Evolutionary conservation across 768 basidiomycete genomes (phyloP).

Genomic region (Cystobasidium onofrii): DNA sequence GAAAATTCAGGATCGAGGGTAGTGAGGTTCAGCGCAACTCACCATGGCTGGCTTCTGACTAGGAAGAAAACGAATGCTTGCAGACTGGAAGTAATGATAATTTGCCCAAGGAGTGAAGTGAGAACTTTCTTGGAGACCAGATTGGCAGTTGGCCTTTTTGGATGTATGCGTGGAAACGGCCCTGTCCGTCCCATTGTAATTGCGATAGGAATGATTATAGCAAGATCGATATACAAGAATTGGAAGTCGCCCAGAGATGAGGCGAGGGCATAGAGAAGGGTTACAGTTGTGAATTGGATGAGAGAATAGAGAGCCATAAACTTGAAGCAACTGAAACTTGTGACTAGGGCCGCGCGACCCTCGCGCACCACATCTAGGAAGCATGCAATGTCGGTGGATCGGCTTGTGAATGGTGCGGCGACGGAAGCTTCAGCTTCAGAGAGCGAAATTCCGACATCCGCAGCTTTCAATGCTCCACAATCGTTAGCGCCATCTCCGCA

Average conservation of each 20-base stretch:
- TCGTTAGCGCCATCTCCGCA: constrained; percentile 99
- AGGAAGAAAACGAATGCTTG: constrained; percentile 86
- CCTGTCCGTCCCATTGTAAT: constrained; percentile 94
- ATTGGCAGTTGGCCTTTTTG: constrained; percentile 87
- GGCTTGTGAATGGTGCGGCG: constrained; percentile 92
- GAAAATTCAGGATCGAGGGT: too few species aligned
- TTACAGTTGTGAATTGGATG: constrained; percentile 98
- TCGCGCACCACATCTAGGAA: constrained; percentile 89
- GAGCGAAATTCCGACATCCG: constrained; percentile 90
- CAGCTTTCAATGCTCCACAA: constrained; percentile 94
- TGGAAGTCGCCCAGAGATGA: constrained; percentile 90
- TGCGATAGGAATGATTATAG: constrained; percentile 94
- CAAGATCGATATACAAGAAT: constrained; percentile 96
- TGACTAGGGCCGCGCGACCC: constrained; percentile 88
- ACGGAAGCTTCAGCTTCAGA: constrained; percentile 98
- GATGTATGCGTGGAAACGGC: constrained; percentile 74
- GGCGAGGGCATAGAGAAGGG: constrained; percentile 88
- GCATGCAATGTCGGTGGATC: constrained; percentile 87
- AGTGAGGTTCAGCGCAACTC: constrained; percentile 42
- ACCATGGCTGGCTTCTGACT: constrained; percentile 81
- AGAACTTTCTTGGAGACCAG: constrained; percentile 92
- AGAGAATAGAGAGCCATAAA: constrained; percentile 99
- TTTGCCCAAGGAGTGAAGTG: constrained; percentile 84
- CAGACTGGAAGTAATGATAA: constrained; percentile 68
- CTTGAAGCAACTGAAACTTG: constrained; percentile 99